A percentile compares a stretch with the other conserved stretches of the same genome.
Evolutionary conservation across 2,329 filamentous ascomycete species (phyloP).

Genomic region (Trichophyton benhamiae): DNA sequence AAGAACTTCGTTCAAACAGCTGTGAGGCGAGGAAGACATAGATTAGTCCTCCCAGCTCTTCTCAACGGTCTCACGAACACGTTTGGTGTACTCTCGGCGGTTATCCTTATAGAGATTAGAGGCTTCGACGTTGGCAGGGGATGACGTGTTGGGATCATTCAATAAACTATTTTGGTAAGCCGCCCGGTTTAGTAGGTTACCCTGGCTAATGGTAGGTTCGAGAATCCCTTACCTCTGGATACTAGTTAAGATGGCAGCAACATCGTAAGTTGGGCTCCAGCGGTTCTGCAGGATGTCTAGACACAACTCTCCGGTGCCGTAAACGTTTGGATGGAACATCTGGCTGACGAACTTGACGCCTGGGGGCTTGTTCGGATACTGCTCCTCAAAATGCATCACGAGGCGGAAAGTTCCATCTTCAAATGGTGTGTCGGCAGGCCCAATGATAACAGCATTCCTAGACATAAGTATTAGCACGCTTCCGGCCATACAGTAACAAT

Average conservation of each 20-base stretch:
- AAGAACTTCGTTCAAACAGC: neutral
- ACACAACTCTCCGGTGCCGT: constrained; percentile 90
- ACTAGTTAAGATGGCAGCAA: constrained; percentile 90
- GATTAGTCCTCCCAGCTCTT: constrained; percentile 96
- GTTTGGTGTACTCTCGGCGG: constrained; percentile 87
- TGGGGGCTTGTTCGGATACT: constrained; percentile 96
- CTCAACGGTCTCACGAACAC: constrained; percentile 91
- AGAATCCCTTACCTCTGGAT: constrained; percentile 70
- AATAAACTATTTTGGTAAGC: constrained; percentile 54
- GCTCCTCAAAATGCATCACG: constrained; percentile 98
- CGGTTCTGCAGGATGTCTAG: constrained; percentile 94
- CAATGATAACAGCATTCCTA: constrained; percentile 98
- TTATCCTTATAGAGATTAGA: constrained; percentile 99
- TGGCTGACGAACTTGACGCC: constrained; percentile 97
- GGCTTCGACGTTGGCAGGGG: constrained; percentile 92
- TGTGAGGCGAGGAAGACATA: neutral
- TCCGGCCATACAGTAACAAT: neutral
- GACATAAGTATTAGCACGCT: neutral
- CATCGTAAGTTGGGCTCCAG: constrained; percentile 98
- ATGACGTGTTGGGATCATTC: constrained; percentile 97
- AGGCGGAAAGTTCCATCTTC: constrained; percentile 96
- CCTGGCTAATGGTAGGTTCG: neutral
- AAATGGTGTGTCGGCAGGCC: constrained; percentile 90
- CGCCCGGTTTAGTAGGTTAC: constrained; percentile 2
- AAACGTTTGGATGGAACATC: constrained; percentile 99